These are phyloP conservation scores for Apiospora rasikravindrae DNA, from an alignment of 2,329 filamentous ascomycete genomes.

Conservation along the genomic window DNA sequence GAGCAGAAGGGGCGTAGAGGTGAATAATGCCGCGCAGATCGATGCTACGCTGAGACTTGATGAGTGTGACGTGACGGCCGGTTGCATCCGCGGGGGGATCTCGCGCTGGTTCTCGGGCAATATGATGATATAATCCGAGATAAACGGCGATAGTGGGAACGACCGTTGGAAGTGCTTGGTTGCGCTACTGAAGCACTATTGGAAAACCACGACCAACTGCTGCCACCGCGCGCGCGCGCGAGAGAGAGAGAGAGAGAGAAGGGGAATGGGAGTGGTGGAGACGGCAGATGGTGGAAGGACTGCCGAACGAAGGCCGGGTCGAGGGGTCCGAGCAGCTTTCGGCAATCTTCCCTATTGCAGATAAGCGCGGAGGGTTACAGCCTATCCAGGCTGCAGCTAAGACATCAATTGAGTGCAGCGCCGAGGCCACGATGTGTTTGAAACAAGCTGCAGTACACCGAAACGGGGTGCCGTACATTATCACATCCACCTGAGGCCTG, in stretches of 20 bases:
- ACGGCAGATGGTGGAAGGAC: not conserved
- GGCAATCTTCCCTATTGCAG: constrained; percentile 7
- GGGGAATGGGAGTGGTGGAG: not conserved
- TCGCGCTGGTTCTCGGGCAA: not conserved
- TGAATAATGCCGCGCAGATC: not conserved
- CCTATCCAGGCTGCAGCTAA: not conserved
- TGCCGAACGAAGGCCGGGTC: not conserved
- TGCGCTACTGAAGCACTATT: not conserved
- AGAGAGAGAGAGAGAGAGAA: too few relatives aligned
- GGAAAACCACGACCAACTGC: not conserved
- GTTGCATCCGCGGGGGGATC: not conserved
- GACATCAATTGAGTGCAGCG: not conserved
- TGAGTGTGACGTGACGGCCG: not conserved
- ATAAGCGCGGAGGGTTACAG: not conserved
- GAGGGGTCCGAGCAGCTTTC: not conserved
- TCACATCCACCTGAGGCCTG: not conserved
- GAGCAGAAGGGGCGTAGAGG: not conserved
- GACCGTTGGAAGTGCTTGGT: not conserved
- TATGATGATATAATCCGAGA: not conserved
- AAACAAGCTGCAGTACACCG: too few relatives aligned
- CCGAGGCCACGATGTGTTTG: too few relatives aligned
- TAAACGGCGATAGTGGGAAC: not conserved
- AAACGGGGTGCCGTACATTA: not conserved
- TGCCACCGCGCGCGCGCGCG: too few relatives aligned
- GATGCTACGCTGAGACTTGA: not conserved